These are phyloP conservation scores for Tylopilus sp. DNA, from an alignment of 768 basidiomycete species.

Conservation along the genomic window DNA sequence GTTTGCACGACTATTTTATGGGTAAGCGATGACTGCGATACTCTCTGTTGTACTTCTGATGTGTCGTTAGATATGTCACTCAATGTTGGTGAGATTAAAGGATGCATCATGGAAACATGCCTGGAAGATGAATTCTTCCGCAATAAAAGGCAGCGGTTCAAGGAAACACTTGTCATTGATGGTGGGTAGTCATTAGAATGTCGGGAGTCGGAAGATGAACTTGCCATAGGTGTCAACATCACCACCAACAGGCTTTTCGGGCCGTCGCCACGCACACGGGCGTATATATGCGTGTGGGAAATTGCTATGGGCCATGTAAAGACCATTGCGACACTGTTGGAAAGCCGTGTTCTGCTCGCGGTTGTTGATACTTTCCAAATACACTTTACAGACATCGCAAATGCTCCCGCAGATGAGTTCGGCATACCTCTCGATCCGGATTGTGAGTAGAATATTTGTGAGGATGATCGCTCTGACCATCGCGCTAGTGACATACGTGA, in stretches of 20 bases:
- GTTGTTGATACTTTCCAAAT: conserved; percentile 57
- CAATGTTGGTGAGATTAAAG: conserved; percentile 61
- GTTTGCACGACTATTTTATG: conserved; percentile 87
- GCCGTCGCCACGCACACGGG: conserved; percentile 74
- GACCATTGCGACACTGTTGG: conserved; percentile 49
- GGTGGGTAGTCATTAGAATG: conserved; percentile 29
- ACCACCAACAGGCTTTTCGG: conserved; percentile 87
- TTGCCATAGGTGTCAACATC: conserved; percentile 62
- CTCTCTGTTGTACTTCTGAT: conserved; percentile 7
- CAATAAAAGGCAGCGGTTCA: conserved; percentile 14
- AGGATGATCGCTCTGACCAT: conserved; percentile 5
- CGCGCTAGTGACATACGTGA: conserved; percentile 77
- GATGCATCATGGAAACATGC: conserved; percentile 47
- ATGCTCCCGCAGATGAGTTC: conserved; percentile 76
- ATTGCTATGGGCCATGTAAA: conserved; percentile 66
- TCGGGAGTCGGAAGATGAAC: background rate
- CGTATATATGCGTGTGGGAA: conserved; percentile 95
- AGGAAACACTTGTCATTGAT: conserved; percentile 47
- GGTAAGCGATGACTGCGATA: conserved; percentile 42
- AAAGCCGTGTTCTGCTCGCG: conserved; percentile 49
- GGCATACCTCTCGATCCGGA: conserved; percentile 68
- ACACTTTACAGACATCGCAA: conserved; percentile 73
- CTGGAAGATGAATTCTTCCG: conserved; percentile 39
- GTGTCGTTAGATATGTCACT: conserved; percentile 64
- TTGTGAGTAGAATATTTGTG: conserved; percentile 42